A percentile compares a stretch with the other conserved stretches of the same genome.
Conservation (phyloP, 1,284 basidiomycete genomes). For the Phylloboletellus chloephorus region DNA sequence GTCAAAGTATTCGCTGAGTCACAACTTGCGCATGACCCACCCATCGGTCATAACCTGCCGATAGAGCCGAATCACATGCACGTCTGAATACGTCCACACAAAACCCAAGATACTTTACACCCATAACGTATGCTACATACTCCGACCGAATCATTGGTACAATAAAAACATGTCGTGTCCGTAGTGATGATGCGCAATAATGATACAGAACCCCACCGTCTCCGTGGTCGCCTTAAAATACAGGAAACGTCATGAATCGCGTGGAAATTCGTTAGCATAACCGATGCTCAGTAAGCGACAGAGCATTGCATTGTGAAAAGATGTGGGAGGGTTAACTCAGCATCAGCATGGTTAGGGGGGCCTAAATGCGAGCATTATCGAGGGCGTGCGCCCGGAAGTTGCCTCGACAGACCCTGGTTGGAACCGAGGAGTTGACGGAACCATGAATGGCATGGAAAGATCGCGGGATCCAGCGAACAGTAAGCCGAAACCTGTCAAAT, state of each 20-base stretch:
- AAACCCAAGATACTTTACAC: slow-evolving; percentile 32
- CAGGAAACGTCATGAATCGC: slow-evolving; percentile 24
- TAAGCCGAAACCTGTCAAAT: slow-evolving; percentile 19
- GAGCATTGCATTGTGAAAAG: slow-evolving; percentile 5
- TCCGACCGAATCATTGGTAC: slow-evolving; percentile 19
- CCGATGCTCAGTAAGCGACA: slow-evolving; percentile 5
- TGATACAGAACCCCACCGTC: slow-evolving; percentile 29
- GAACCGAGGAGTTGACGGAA: slow-evolving; percentile 25
- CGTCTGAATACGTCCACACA: no score
- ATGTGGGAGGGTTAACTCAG: slow-evolving; percentile 4
- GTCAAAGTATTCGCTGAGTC: slow-evolving; percentile 16
- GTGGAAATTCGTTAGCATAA: slow-evolving; percentile 25
- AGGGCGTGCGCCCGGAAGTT: slow-evolving; percentile 13
- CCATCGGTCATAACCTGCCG: slow-evolving; percentile 16
- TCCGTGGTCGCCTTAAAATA: slow-evolving; percentile 24
- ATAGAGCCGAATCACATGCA: no score
- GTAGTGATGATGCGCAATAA: slow-evolving; percentile 32
- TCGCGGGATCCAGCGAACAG: slow-evolving; percentile 19
- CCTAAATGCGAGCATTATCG: slow-evolving; percentile 5
- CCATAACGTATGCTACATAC: slow-evolving; percentile 36
- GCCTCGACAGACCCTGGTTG: slow-evolving; percentile 12
- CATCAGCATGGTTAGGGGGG: slow-evolving; percentile 2
- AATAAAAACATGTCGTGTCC: slow-evolving; percentile 26
- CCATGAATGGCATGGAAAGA: slow-evolving; percentile 23
- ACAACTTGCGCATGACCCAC: slow-evolving; percentile 11